These are phyloP conservation scores for Klebsormidium nitens DNA, from an alignment of 139 green algal genomes.

Conservation along the genomic window DNA sequence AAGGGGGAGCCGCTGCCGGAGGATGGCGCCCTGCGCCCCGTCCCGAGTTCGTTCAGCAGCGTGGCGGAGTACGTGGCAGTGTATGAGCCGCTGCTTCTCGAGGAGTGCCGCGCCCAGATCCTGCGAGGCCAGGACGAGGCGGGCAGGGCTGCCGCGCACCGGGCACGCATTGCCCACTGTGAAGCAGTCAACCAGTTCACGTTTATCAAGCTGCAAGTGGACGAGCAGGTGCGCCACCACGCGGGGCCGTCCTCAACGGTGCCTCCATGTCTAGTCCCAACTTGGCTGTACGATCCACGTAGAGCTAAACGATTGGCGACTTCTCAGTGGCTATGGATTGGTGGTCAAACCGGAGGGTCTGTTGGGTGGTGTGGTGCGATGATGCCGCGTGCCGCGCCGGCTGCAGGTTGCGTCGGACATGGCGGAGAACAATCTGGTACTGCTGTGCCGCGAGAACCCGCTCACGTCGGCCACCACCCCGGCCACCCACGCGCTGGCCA, in stretches of 20 bases:
- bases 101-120: slow-evolving; percentile 40
- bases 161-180: slow-evolving; percentile 7
- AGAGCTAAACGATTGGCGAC: too few species aligned
- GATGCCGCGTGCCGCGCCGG: not conserved
- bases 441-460: slow-evolving; percentile 71
- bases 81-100: slow-evolving; percentile 45
- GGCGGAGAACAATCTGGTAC: slow-evolving; percentile 74
- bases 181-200: slow-evolving; percentile 10
- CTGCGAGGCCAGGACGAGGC: slow-evolving; percentile 21
- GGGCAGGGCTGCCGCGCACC: slow-evolving; percentile 6
- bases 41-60: slow-evolving; percentile 16
- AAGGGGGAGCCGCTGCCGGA: too few species aligned
- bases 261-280: too few species aligned
- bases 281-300: too few species aligned
- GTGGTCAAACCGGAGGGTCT: too few species aligned
- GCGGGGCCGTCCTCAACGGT: too few species aligned
- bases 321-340: too few species aligned
- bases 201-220: too few species aligned
- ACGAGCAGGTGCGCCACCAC: too few species aligned
- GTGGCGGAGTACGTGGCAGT: slow-evolving; percentile 37
- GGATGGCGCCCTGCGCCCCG: too few species aligned
- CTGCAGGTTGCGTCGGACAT: slow-evolving; percentile 26
- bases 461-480: slow-evolving; percentile 29
- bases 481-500: slow-evolving; percentile 52
- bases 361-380: too few species aligned